Evolutionary conservation across 495 filamentous ascomycete species (phyloP).

Genomic region (Parathielavia hyrcaniae): DNA sequence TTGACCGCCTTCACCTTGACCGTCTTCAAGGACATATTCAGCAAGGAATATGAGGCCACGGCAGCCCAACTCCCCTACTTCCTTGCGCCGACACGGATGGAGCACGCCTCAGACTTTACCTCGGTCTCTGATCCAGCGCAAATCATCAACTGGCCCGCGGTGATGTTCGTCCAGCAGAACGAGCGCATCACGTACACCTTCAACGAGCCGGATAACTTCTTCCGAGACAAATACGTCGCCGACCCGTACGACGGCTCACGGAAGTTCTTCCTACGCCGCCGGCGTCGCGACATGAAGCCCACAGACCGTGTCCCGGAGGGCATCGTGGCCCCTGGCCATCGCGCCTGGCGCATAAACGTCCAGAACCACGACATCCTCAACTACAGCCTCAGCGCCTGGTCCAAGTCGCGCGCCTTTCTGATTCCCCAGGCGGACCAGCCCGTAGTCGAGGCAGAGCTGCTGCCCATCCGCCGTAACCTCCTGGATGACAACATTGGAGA

Average conservation of each 20-base stretch:
- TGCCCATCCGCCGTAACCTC: conserved; percentile 73
- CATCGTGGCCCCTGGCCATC: conserved; percentile 26
- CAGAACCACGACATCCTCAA: conserved; percentile 35
- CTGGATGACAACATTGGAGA: conserved; percentile 53
- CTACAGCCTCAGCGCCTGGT: conserved; percentile 42
- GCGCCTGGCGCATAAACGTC: conserved; percentile 23
- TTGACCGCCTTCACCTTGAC: conserved; percentile 66
- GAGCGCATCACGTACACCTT: conserved; percentile 47
- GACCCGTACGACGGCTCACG: conserved; percentile 71
- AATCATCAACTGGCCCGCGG: conserved; percentile 61
- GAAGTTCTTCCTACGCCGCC: conserved; percentile 48
- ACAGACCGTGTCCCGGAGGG: conserved; percentile 37
- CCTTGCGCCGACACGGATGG: conserved; percentile 56
- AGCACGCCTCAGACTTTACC: conserved; percentile 28
- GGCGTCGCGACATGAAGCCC: conserved; percentile 43
- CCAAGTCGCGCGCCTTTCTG: conserved; percentile 25
- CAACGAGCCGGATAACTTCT: conserved; percentile 48
- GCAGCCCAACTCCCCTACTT: conserved; percentile 72
- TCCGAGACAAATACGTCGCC: conserved; percentile 60
- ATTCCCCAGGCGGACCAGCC: conserved; percentile 59
- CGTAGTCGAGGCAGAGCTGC: conserved; percentile 65
- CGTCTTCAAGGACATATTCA: conserved; percentile 81
- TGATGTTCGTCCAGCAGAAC: conserved; percentile 49
- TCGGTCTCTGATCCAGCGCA: conserved; percentile 21
- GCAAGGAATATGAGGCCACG: conserved; percentile 68